Base-by-base conservation (phyloP, 805 yeast species). In the Zygosaccharomyces lentus region DNA sequence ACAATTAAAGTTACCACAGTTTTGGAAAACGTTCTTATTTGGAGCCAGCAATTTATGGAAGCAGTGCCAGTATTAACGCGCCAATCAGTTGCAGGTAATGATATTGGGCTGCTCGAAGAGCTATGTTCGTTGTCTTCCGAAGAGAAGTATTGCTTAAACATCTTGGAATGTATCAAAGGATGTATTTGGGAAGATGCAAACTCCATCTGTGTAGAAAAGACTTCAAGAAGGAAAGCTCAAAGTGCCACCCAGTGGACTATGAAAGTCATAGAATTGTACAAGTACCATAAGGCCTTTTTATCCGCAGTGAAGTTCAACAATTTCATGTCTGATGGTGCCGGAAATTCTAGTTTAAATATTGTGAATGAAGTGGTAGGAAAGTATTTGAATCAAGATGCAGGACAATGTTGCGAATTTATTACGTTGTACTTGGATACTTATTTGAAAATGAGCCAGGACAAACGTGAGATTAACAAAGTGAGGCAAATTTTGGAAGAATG, bases 201-300 rank as follows among this genome's bases (percentile, higher is more conserved):
- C 13, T n/a, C 47, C 16, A 46, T 54, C 9, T 27, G 35, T 23
- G 45, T 48, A 35, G 57, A 54, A 31, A 40, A 44, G 7, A 47
- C 34, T 31, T 45, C 41, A 54, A 69, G 53, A 67, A 74, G 57
- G 54, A 58, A 39, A 66, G 74, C 47, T 64, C 81, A 7, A 67
- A 70, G 41, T 53, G 93, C 95, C 0, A 71, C 78, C 2, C 70
- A 72, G 43, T 89, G 95, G 91, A 75, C 86, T 8, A 77, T 77
- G 36, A 70, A 75, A 24, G 72, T 86, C 2, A 60, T 86, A 9
- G 63, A 59, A 9, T 66, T 79, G 47, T 81, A 77, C 52, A 68
- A 66, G 4, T 78, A 77, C 47, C 78, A 78, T 54, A 76, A 74
- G 30, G 25, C 37, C 2, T 68, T 89, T 2, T 63, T 80, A 24